phyloP scores from a whole-genome alignment of 805 yeast genomes.

The Ogataea allantospora region DNA sequence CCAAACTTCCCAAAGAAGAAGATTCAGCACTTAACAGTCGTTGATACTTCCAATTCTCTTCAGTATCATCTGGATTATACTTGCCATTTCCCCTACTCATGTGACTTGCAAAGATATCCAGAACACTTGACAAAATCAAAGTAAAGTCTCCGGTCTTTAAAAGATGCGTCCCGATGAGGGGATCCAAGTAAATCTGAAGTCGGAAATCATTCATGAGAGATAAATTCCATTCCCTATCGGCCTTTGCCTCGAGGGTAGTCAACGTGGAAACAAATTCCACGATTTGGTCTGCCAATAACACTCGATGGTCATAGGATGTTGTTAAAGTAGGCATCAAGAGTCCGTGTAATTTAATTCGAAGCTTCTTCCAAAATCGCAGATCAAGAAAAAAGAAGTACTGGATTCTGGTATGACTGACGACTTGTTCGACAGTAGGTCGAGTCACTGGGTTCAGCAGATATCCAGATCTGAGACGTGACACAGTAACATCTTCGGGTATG shows the following conservation, averaged over 20 bases:
- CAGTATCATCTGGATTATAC: slow-evolving; percentile 11
- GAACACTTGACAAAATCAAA: slow-evolving; percentile 40
- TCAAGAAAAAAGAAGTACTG: slow-evolving; percentile 61
- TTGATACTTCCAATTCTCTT: slow-evolving; percentile 15
- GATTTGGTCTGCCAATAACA: slow-evolving; percentile 49
- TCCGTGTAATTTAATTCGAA: slow-evolving; percentile 48
- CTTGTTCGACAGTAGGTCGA: too few relatives aligned
- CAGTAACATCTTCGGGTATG: too few relatives aligned
- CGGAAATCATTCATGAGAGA: slow-evolving; percentile 31
- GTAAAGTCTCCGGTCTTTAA: slow-evolving; percentile 40
- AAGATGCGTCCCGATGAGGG: slow-evolving; percentile 37
- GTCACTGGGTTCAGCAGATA: too few relatives aligned
- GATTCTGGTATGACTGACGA: slow-evolving; percentile 53
- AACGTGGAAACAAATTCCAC: slow-evolving; percentile 54
- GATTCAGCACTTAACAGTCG: slow-evolving; percentile 15
- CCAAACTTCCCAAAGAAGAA: slow-evolving; percentile 19
- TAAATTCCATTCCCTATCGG: slow-evolving; percentile 51
- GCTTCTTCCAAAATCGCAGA: slow-evolving; percentile 51
- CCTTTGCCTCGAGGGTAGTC: slow-evolving; percentile 41
- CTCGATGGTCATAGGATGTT: slow-evolving; percentile 47
- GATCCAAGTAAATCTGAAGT: slow-evolving; percentile 34
- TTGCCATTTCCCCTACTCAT: slow-evolving; percentile 7
- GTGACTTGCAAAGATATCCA: slow-evolving; percentile 12
- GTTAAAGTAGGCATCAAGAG: slow-evolving; percentile 56
- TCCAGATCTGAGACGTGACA: too few relatives aligned